A percentile compares a stretch with the other conserved stretches of the same genome.
phyloP scores from a whole-genome alignment of 2,329 filamentous ascomycete species.

The Penicillium sp. region DNA sequence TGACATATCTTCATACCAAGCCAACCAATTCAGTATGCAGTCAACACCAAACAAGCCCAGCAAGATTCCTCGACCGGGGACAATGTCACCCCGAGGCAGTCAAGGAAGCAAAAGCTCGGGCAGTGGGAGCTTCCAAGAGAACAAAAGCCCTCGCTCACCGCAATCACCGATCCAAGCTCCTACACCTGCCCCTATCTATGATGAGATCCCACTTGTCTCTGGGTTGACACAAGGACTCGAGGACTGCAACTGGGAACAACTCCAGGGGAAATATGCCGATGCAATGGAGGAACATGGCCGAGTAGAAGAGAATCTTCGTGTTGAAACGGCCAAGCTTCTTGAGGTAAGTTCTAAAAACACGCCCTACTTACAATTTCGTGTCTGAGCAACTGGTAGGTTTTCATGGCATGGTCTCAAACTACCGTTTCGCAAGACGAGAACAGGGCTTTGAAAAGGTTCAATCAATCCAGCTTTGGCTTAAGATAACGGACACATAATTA shows the following conservation, averaged over 20 bases:
- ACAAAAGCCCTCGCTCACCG: constrained; percentile 12
- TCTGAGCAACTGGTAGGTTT: constrained; percentile 57
- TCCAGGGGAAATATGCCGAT: constrained; percentile 66
- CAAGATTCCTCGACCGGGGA: constrained; percentile 6
- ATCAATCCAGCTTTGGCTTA: background rate
- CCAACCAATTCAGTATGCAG: background rate
- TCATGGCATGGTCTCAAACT: constrained; percentile 73
- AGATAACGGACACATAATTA: constrained; percentile 1
- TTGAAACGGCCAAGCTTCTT: constrained; percentile 66
- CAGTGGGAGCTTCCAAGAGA: constrained; percentile 1
- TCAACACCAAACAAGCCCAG: constrained; percentile 4
- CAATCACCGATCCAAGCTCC: constrained; percentile 5
- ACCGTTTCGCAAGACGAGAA: constrained; percentile 71
- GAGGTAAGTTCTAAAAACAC: constrained; percentile 46
- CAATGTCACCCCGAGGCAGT: constrained; percentile 9
- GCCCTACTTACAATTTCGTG: background rate
- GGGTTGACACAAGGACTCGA: constrained; percentile 51
- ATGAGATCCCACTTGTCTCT: constrained; percentile 16
- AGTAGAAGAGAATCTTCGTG: constrained; percentile 63
- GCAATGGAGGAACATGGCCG: constrained; percentile 62
- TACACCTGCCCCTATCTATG: background rate
- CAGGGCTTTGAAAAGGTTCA: constrained; percentile 71
- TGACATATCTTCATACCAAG: background rate
- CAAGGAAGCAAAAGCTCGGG: constrained; percentile 12
- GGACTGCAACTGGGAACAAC: constrained; percentile 72